Base-by-base conservation (phyloP, 805 yeast species). In the Saturnispora kantuleensis region DNA sequence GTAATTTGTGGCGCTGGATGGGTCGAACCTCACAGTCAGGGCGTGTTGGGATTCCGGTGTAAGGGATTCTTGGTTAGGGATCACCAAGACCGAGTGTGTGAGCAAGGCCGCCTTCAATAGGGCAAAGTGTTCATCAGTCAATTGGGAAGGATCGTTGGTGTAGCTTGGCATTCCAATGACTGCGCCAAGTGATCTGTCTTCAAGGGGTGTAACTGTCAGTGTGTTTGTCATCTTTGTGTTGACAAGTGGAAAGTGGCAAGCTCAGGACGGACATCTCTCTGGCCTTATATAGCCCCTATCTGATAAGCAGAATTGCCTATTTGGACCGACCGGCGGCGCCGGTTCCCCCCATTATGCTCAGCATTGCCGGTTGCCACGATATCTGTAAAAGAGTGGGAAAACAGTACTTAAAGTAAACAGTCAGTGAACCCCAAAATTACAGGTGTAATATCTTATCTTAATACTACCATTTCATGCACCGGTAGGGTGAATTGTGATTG, bases 21-120 rank as follows among this genome's bases (percentile, higher is more conserved):
- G 87, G 56, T 87, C 96, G 57, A 86, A 82, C 54, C 84, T 74
- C 48, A 81, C 74, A 29, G 95, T 87, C 42, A 87, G 69, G 21
- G 70, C 63, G 64, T 81, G 84, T 63, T 87, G 96, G 1, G 89
- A 79, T 46, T 74, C 68, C 30, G 96, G 94, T 3, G 78, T 51
- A 34, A 87, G 69, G 6, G 76, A 65, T n/a, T 69, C 76, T 63
- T 83, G 90, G 35, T 71, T 70, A 36, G 90, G 90, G 45, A 87
- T 74, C 13, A 86, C 81, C 13, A 84, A 67, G 8, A 87, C 95
- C 42, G 84, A 73, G 58, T 87, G 64, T 8, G 70, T 71, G 54
- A 79, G 78, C 5, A 86, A 71, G 0, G 89, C 90, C 30, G 74
- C 72, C 52, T 73, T 76, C 48, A 86, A 69, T 8, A 57, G 52